Base-by-base conservation (phyloP, 345 rosid species). In the Boechera stricta region DNA sequence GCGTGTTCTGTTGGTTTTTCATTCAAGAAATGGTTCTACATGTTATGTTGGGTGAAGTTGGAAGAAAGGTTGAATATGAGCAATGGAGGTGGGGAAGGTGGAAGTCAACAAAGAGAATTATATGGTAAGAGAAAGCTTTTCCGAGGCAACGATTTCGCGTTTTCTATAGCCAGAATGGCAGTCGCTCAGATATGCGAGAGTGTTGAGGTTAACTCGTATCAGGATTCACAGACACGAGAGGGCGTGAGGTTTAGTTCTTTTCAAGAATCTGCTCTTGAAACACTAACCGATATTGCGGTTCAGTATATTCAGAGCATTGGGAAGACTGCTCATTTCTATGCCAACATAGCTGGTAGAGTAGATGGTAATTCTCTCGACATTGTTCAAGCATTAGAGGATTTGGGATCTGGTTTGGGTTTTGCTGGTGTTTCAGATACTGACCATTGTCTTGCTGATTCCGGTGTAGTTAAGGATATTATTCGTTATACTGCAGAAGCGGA, bases 1-100 rank as follows among this genome's bases (percentile, higher is more conserved):
- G 84, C 64, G 64, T 63, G 21, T 49, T 48, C 63, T 10, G 38
- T 61, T 73, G 55, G 54, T 73, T 68, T 24, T 32, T 31, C 21
- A 57, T 45, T 63, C 71, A 54, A 69, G 72, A 78, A 69, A 82
- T 84, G 84, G 83, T 83, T 75, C 58, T 59, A 54, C 49, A 54
- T 71, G 73, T 26, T 81, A 51, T 65, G 44, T 65, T 67, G 47
- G 61, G 72, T 70, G 76, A 83, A 83, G 84, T 87, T 91, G 84
- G 84, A 85, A 87, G 81, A 77, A 83, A 86, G 75, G 69, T 90
- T 82, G 92, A 92, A 88, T 76, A 95, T 95, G 97, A 95, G 69
- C 85, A 85, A 89, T 90, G 93, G 98, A 82, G 91, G 77, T 77
- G 82, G 85, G 85, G 87, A 88, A 83, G 73, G 83, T 83, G 83